Evolutionary conservation across 106 monocot species (phyloP).

Genomic region (Apostasia shenzhenica): DNA sequence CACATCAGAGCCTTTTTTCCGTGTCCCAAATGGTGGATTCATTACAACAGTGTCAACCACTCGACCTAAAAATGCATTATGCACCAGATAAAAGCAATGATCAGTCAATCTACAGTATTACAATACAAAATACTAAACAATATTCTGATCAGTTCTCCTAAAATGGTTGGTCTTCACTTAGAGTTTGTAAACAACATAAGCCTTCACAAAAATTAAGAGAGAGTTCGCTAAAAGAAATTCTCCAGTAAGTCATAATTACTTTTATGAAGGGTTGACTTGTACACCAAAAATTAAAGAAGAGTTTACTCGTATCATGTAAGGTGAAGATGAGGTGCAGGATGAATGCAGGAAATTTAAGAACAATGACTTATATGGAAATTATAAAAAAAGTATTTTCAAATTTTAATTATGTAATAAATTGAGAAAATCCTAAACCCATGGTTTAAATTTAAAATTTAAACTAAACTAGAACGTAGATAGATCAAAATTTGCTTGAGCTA

Average conservation of each 20-base stretch:
- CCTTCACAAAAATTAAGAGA: neutral
- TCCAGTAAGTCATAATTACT: neutral
- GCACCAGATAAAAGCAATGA: neutral
- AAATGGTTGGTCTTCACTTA: neutral
- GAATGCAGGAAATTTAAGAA: too few relatives aligned
- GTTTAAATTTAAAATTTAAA: too few relatives aligned
- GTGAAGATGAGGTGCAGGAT: too few relatives aligned
- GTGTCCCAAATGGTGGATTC: conserved; percentile 99
- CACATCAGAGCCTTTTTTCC: conserved; percentile 84
- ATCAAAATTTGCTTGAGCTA: too few relatives aligned
- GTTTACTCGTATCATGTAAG: too few relatives aligned
- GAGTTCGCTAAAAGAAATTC: neutral
- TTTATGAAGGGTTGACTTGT: neutral
- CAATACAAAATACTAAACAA: neutral
- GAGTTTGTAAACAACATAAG: neutral
- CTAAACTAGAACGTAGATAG: too few relatives aligned
- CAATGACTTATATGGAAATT: too few relatives aligned
- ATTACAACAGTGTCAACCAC: conserved; percentile 87
- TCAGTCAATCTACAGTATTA: neutral
- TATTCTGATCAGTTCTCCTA: neutral
- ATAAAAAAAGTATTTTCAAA: too few relatives aligned
- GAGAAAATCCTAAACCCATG: too few relatives aligned
- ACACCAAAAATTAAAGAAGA: too few relatives aligned
- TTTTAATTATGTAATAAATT: too few relatives aligned
- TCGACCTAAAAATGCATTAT: conserved; percentile 27